Evolutionary conservation across 805 yeast genomes (phyloP).

Genomic region (Maudiozyma bulderi): DNA sequence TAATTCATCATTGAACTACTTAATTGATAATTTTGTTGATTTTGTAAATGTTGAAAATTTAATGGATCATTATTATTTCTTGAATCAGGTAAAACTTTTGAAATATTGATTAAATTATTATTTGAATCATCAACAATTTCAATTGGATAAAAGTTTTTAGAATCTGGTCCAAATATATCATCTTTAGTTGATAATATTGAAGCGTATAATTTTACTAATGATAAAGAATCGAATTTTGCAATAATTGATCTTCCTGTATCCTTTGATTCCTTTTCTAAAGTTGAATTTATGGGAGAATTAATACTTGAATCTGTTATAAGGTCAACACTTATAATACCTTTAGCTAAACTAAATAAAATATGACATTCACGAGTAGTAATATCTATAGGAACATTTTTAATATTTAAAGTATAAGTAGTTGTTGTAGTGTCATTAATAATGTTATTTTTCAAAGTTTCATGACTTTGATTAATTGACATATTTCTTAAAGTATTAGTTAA

Average conservation of each 20-base stretch:
- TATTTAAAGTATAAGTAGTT: conserved; percentile 23
- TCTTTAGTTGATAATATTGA: conserved; percentile 30
- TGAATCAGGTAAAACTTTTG: conserved; percentile 5
- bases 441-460: too few species aligned
- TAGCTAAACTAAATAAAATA: conserved; percentile 55
- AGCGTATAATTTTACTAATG: conserved; percentile 35
- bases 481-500: conserved; percentile 12
- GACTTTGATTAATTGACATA: conserved; percentile 6
- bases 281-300: neutral
- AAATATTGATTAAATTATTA: conserved; percentile 12
- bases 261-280: too few species aligned
- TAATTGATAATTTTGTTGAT: conserved; percentile 7
- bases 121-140: conserved; percentile 30
- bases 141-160: conserved; percentile 29
- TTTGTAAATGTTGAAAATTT: neutral
- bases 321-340: conserved; percentile 45
- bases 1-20: neutral
- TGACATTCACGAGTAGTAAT: conserved; percentile 54
- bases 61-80: neutral
- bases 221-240: conserved; percentile 36
- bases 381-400: conserved; percentile 53
- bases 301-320: conserved; percentile 15
- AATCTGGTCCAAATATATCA: conserved; percentile 38
- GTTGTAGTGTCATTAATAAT: neutral
- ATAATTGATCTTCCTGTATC: conserved; percentile 13